A percentile compares a stretch with the other conserved stretches of the same genome.
phyloP scores from a whole-genome alignment of 495 filamentous ascomycete genomes.

The Trichoderma asperelloides region DNA sequence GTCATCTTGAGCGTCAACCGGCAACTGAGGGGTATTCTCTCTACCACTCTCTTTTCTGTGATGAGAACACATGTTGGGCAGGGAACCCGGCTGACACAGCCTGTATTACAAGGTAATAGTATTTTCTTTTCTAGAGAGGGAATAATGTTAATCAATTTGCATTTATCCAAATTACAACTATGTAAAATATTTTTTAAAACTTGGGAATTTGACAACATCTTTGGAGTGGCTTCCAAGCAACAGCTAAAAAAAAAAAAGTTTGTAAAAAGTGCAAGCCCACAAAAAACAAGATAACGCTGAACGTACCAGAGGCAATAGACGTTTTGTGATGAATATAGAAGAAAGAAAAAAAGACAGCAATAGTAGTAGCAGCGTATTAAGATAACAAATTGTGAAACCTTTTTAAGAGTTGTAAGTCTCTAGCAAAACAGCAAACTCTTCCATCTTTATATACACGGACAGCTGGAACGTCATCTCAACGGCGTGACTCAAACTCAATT shows the following conservation, averaged over 20 bases:
- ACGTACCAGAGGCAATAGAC: neutral
- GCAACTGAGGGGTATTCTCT: neutral
- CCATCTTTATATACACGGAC: neutral
- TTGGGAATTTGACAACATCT: neutral
- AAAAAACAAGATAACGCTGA: neutral
- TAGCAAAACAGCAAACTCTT: neutral
- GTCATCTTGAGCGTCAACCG: slow-evolving; percentile 34
- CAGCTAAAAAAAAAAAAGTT: neutral
- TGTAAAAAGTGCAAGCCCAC: neutral
- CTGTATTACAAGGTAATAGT: neutral
- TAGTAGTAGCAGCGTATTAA: neutral
- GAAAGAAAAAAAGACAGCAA: neutral
- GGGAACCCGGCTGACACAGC: neutral
- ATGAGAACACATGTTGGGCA: neutral
- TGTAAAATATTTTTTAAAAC: neutral
- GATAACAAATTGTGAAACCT: neutral
- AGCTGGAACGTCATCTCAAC: neutral
- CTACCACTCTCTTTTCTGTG: neutral
- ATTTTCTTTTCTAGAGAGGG: neutral
- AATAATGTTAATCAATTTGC: neutral
- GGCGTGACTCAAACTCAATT: neutral
- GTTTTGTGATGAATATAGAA: neutral
- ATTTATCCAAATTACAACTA: neutral
- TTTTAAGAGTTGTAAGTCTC: neutral
- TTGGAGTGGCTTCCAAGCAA: neutral